These are phyloP conservation scores for Lactifluus volemus DNA, from an alignment of 768 basidiomycete species.

Conservation along the genomic window DNA sequence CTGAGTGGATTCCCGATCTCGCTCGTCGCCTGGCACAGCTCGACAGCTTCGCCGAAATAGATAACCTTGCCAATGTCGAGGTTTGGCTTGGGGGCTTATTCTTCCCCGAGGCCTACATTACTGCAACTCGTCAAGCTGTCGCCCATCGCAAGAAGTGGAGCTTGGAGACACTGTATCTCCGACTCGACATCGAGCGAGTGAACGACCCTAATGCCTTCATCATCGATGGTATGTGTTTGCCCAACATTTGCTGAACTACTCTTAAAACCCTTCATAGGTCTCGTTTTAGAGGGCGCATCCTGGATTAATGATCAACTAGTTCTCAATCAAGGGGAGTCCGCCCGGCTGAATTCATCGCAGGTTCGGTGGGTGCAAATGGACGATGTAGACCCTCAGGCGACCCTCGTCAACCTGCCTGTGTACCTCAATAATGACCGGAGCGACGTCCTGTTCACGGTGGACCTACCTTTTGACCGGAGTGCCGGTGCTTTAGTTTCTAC, in stretches of 20 bases:
- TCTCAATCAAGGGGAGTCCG: slow-evolving; percentile 82
- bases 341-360: slow-evolving; percentile 72
- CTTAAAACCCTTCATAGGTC: slow-evolving; percentile 40
- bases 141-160: slow-evolving; percentile 91
- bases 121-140: slow-evolving; percentile 91
- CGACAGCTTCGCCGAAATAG: slow-evolving; percentile 54
- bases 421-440: slow-evolving; percentile 87
- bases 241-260: slow-evolving; percentile 4
- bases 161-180: slow-evolving; percentile 75
- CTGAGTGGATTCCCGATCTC: slow-evolving; percentile 81
- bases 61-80: slow-evolving; percentile 58
- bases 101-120: slow-evolving; percentile 95
- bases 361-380: slow-evolving; percentile 72
- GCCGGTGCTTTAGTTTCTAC: slow-evolving; percentile 70
- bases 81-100: slow-evolving; percentile 94
- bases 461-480: slow-evolving; percentile 65
- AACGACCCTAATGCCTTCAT: slow-evolving; percentile 75
- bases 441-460: slow-evolving; percentile 85
- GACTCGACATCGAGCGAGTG: slow-evolving; percentile 74
- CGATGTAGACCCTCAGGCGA: slow-evolving; percentile 33
- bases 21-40: slow-evolving; percentile 76
- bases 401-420: slow-evolving; percentile 74
- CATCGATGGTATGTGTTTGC: slow-evolving; percentile 62
- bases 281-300: slow-evolving; percentile 79
- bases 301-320: slow-evolving; percentile 61